Base-by-base conservation (phyloP, 2,329 filamentous ascomycete genomes). In the Ciborinia camelliae region DNA sequence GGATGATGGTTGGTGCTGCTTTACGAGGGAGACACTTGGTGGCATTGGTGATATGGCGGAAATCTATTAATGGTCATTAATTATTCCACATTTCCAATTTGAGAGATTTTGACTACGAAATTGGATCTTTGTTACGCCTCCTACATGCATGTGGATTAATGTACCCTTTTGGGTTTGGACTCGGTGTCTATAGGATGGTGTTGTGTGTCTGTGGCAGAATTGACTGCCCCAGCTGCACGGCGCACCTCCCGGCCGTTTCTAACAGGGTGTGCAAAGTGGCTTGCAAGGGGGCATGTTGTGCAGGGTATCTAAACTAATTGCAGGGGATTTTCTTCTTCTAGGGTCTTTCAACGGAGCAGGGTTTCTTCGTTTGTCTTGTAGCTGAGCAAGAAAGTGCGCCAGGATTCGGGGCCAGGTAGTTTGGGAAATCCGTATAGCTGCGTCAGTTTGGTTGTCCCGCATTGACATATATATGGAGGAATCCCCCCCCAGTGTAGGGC, bases 391-490 rank as follows among this genome's bases (percentile, higher is more conserved):
- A 66, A 60, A 68, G 64, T n/a, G 64, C 61, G 64, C 64, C 45
- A 58, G 70, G 71, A 68, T 72, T 55, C 65, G 62, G 37, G 63
- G 64, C 64, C 65, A 53, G 69, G 67, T 63, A 64, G 65, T 65
- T 62, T 69, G 57, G 65, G 65, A 70, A 69, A 62, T 66, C 71
- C 69, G 68, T 64, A 69, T 67, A 65, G 62, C 65, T 70, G 63
- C 67, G 65, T 62, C 52, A 65, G 68, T 68, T 67, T 64, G 66
- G 67, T 69, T 50, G 64, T 68, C 65, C 67, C 69, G 66, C 69
- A 65, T 65, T 65, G 20, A 71, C 72, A 72, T 72, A 73, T 73
- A 73, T 73, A 72, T 72, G 63, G 62, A 64, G 43, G 55, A 61
- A 45, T 54, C 39, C 26, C 66, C 68, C 70, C 70, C 70, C 67